Conservation (phyloP, 495 filamentous ascomycete species). For the Aspergillus baeticus region DNA sequence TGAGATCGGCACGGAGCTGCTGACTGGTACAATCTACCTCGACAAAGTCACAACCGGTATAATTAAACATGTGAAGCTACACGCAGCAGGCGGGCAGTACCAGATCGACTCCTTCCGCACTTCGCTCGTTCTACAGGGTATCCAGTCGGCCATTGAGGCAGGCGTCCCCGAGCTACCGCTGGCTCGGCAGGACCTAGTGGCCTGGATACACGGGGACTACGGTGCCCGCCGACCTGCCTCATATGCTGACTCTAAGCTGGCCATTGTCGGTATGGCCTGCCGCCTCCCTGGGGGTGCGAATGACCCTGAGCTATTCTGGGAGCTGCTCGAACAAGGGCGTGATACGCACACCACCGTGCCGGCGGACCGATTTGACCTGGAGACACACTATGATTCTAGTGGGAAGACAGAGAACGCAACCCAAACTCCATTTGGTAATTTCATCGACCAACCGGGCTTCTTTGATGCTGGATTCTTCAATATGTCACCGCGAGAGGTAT, state of each 20-base stretch:
- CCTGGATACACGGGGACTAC: background rate
- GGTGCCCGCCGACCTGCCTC: no score
- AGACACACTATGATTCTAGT: constrained; percentile 36
- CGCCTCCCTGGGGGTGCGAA: constrained; percentile 35
- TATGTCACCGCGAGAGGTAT: constrained; percentile 36
- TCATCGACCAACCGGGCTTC: constrained; percentile 31
- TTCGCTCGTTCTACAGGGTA: constrained; percentile 7
- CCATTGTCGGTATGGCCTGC: constrained; percentile 43
- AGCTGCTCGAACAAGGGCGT: constrained; percentile 31
- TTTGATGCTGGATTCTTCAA: constrained; percentile 37
- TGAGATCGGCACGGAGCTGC: constrained; percentile 28
- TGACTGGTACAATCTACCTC: constrained; percentile 31
- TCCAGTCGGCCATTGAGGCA: constrained; percentile 4
- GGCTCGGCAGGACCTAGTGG: constrained; percentile 7
- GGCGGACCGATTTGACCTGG: constrained; percentile 37
- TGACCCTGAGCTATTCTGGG: constrained; percentile 35
- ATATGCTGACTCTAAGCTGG: constrained; percentile 26
- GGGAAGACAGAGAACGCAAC: constrained; percentile 36
- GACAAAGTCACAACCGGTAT: constrained; percentile 25
- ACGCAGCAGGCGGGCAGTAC: no score
- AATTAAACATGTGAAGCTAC: no score
- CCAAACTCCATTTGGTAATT: constrained; percentile 35
- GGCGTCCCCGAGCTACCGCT: no score
- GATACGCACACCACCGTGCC: constrained; percentile 40
- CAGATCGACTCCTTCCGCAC: no score